Percentiles rank a stretch among this genome's conserved stretches.
Conservation (phyloP, 441 rosid species). For the Populus tomentosa region DNA sequence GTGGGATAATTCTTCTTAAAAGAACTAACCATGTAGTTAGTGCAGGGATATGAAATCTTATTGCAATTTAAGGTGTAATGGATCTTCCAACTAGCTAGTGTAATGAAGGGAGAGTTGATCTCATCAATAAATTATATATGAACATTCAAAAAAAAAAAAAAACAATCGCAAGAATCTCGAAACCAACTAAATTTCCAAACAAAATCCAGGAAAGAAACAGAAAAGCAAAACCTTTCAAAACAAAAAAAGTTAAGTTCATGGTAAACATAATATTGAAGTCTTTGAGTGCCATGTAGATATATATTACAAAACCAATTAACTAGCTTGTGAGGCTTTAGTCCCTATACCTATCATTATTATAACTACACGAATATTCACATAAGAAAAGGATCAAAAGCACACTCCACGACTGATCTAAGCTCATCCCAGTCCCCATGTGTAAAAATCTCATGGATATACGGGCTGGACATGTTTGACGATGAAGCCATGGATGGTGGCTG, state of each 20-base stretch:
- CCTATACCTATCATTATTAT: neutral
- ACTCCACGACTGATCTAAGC: conserved; percentile 64
- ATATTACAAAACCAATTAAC: neutral
- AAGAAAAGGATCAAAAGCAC: conserved; percentile 46
- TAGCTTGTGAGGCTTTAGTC: neutral
- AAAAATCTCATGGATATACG: conserved; percentile 26
- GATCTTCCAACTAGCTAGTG: too few species aligned
- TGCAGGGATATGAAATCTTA: too few species aligned
- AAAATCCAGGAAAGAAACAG: neutral
- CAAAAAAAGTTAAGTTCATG: neutral
- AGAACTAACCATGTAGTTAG: too few species aligned
- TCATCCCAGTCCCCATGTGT: conserved; percentile 68
- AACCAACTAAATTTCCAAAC: neutral
- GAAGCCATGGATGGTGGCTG: conserved; percentile 33
- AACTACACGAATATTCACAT: conserved; percentile 18
- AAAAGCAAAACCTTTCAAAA: neutral
- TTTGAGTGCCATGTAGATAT: neutral
- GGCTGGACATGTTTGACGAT: conserved; percentile 26
- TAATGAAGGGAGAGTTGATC: too few species aligned
- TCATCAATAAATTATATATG: neutral
- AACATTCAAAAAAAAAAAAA: too few species aligned
- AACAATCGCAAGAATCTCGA: neutral
- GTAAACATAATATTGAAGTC: neutral
- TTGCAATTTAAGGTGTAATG: too few species aligned
- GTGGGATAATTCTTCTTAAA: too few species aligned